These are phyloP conservation scores for Tricholoma furcatifolium DNA, from an alignment of 768 basidiomycete genomes.

Conservation along the genomic window DNA sequence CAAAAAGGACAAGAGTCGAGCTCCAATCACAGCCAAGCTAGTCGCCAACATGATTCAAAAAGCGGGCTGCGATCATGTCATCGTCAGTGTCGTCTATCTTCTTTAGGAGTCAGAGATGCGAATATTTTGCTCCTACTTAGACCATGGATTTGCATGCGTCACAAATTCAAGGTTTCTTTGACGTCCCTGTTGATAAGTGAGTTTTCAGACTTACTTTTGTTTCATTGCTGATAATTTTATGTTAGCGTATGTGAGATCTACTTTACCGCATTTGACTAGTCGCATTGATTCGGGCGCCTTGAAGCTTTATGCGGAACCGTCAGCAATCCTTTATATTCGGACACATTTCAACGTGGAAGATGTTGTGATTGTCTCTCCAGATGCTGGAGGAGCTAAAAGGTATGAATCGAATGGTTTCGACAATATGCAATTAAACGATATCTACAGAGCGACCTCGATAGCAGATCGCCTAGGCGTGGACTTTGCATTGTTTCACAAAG, in stretches of 20 bases:
- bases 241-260: slow-evolving; percentile 45
- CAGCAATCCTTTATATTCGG: slow-evolving; percentile 92
- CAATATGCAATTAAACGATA: slow-evolving; percentile 12
- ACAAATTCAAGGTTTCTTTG: slow-evolving; percentile 99
- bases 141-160: slow-evolving; percentile 99
- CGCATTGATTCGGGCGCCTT: background rate
- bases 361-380: slow-evolving; percentile 95
- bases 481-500: slow-evolving; percentile 99
- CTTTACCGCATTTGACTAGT: slow-evolving; percentile 3
- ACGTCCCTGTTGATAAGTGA: slow-evolving; percentile 99
- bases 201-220: slow-evolving; percentile 32
- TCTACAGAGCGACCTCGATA: slow-evolving; percentile 87
- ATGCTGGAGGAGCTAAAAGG: slow-evolving; percentile 99
- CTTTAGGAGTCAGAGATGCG: slow-evolving; percentile 10
- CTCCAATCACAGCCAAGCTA: slow-evolving; percentile 96
- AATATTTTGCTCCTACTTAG: slow-evolving; percentile 35
- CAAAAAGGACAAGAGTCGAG: slow-evolving; percentile 98
- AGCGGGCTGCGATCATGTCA: slow-evolving; percentile 94
- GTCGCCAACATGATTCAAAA: slow-evolving; percentile 97
- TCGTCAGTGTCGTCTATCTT: slow-evolving; percentile 53
- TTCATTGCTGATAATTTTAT: slow-evolving; percentile 3
- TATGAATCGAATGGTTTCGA: slow-evolving; percentile 33
- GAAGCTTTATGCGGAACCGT: slow-evolving; percentile 94
- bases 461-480: slow-evolving; percentile 95
- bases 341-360: slow-evolving; percentile 82